Conservation (phyloP, 2,329 filamentous ascomycete genomes). For the Cladosporium sphaerospermum region DNA sequence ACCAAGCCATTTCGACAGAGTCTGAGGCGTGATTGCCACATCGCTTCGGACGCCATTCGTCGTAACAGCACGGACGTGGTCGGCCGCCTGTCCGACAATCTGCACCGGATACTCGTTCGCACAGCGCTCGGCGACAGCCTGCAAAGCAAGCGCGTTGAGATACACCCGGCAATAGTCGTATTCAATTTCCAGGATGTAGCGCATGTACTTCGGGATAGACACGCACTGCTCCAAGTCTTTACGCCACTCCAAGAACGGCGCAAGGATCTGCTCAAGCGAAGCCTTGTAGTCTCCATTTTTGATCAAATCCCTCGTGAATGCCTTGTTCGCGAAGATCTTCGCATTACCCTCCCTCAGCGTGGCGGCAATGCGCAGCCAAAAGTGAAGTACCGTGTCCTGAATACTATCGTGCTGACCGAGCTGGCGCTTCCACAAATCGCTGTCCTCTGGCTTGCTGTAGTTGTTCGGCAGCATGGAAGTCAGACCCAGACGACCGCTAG, state of each 20-base stretch:
- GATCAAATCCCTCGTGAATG: slow-evolving; percentile 84
- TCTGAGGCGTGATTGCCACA: slow-evolving; percentile 40
- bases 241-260: slow-evolving; percentile 72
- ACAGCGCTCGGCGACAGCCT: slow-evolving; percentile 90
- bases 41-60: slow-evolving; percentile 33
- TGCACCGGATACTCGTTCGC: slow-evolving; percentile 61
- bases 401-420: slow-evolving; percentile 25
- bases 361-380: slow-evolving; percentile 89
- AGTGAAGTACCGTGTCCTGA: slow-evolving; percentile 61
- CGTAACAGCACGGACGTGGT: slow-evolving; percentile 22
- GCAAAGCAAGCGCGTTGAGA: slow-evolving; percentile 85
- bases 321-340: slow-evolving; percentile 76
- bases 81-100: slow-evolving; percentile 19
- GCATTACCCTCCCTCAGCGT: slow-evolving; percentile 90
- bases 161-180: slow-evolving; percentile 95
- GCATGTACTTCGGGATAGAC: slow-evolving; percentile 51
- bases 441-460: slow-evolving; percentile 33
- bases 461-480: slow-evolving; percentile 78
- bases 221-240: slow-evolving; percentile 66
- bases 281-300: slow-evolving; percentile 77
- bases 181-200: slow-evolving; percentile 82
- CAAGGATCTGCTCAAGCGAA: slow-evolving; percentile 73
- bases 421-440: slow-evolving; percentile 25
- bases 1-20: slow-evolving; percentile 46
- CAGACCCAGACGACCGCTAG: slow-evolving; percentile 86